Conservation (phyloP, 345 rosid genomes). For the thale cress (Arabidopsis thaliana) region TAIR10.1 NC_003071.7:10999501-11000000, state of each 20-base stretch:
- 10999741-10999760: background rate
- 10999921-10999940: too few species aligned
- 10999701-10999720: background rate
- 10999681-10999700: background rate
- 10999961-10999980: too few species aligned
- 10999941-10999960: too few species aligned
- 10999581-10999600: background rate
- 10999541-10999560: slow-evolving; percentile 42
- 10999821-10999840: too few species aligned
- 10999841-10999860: too few species aligned
- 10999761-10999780: background rate
- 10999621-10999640: background rate
- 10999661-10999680: background rate
- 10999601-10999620: slow-evolving; percentile 1
- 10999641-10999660: background rate
- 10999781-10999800: too few species aligned
- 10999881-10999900: too few species aligned
- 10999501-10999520: slow-evolving; percentile 43
- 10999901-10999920: too few species aligned
- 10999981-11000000: too few species aligned
- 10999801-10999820: too few species aligned
- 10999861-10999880: too few species aligned
- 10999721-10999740: too few species aligned
- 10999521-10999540: slow-evolving; percentile 39
- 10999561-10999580: slow-evolving; percentile 39